phyloP scores from a whole-genome alignment of 2,329 filamentous ascomycete species.

The Biscogniauxia marginata region DNA sequence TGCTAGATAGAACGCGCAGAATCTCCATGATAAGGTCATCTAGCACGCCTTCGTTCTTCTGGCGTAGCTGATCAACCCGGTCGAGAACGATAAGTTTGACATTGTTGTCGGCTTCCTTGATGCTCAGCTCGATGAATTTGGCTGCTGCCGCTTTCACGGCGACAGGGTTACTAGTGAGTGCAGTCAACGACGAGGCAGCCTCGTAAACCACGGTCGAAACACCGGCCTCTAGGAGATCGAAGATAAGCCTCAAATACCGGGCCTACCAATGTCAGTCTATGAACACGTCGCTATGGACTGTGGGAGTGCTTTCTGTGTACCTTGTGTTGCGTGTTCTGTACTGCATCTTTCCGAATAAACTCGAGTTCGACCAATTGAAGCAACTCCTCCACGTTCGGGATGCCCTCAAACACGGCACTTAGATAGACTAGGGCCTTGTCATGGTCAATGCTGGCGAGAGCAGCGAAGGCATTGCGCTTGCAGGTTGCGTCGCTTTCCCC shows the following conservation, averaged over 20 bases:
- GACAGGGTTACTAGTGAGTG: constrained; percentile 92
- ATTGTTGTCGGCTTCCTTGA: constrained; percentile 98
- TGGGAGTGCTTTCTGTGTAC: constrained; percentile 40
- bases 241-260: constrained; percentile 89
- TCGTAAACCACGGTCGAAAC: constrained; percentile 97
- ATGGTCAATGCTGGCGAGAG: constrained; percentile 86
- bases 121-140: constrained; percentile 95
- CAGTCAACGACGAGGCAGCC: constrained; percentile 90
- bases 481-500: constrained; percentile 91
- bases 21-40: constrained; percentile 98
- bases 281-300: background rate
- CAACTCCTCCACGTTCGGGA: constrained; percentile 91
- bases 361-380: constrained; percentile 92
- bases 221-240: constrained; percentile 89
- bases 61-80: constrained; percentile 82
- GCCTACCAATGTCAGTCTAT: constrained; percentile 53
- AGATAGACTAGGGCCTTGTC: constrained; percentile 88
- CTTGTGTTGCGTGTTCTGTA: constrained; percentile 93
- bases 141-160: constrained; percentile 94
- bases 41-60: constrained; percentile 85
- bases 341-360: constrained; percentile 97
- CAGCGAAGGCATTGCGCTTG: constrained; percentile 96
- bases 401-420: constrained; percentile 85
- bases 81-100: constrained; percentile 98
- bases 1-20: constrained; percentile 87